Base-by-base conservation (phyloP, 2,329 filamentous ascomycete species). In the Zymoseptoria ardabiliae region DNA sequence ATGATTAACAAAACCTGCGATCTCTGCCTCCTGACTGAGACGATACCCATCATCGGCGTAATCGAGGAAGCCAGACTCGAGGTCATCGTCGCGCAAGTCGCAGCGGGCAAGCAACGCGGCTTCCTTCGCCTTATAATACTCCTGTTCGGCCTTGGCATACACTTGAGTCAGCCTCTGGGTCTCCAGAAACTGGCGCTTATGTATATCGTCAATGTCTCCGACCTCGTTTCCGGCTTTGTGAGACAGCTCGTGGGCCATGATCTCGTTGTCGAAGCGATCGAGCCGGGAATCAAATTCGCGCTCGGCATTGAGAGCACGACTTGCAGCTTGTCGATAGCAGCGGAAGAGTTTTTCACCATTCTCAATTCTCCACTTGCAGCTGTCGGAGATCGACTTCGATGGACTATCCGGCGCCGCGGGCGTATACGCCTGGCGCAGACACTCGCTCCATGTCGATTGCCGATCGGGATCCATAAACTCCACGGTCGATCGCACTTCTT, bases 21-120 rank as follows among this genome's bases (percentile, higher is more conserved):
- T 50, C 9, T 49, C 35, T 19, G 13, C 21, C 20, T 58, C 56
- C 13, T 48, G 22, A 22, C 51, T 58, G n/a, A 53, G 9, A 13
- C 50, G 28, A 35, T 58, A 54, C 8, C 35, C 50, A 50, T 58
- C 51, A 13, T 54, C 25, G 4, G 49, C 35, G 22, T 50, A 35
- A 25, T 58, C 56, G 19, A 58, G 22, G 50, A 58, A 58, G 50
- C 56, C 56, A 17, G 35, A 58, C 30, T 22, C 19, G 4, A 58
- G 10, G 25, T 54, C 51, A 20, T 50, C 25, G 54, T 8, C 10
- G 13, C 10, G 28, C 49, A 23, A 35, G 17, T 13, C 54, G 20
- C 22, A 13, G 50, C 50, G 35, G 20, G 56, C 56, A 25, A 6
- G 28, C 4, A 58, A 19, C 17, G 20, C 19, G 3, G 56, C 56